Base-by-base conservation (phyloP, 2,329 filamentous ascomycete genomes). In the Xenoacremonium recifei region DNA sequence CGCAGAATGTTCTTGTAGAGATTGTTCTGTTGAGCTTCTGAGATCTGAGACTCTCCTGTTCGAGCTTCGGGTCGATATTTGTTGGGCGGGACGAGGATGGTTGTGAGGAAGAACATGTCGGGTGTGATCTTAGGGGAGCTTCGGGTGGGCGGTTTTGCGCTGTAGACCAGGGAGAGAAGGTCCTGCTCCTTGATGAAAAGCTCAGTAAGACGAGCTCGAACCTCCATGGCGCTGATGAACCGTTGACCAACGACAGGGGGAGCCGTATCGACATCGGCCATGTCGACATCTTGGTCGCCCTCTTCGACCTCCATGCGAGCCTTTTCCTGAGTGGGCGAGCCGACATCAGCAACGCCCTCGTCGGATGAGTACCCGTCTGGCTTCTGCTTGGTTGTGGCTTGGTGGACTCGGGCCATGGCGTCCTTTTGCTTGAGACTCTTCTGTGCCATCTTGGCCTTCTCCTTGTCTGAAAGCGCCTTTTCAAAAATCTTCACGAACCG, bases 51-150 rank as follows among this genome's bases (percentile, higher is more conserved):
- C 25, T 85, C 80, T 33, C 89, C 89, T 21, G 88, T 91, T 45
- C 82, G 79, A 9, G 90, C 89, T 62, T 95, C 89, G 11, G 93
- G 91, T 30, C 93, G 84, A 64, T 86, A 99, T 55, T 84, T 86
- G 63, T 96, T 99, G 3, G 93, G 93, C 2, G 95, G 90, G 1
- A 99, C 89, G 12, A 97, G 73, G 39, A 99, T 72, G 25, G 83
- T 85, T 42, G 87, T 84, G 42, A 97, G 75, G 68, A 99, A 99
- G 69, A 99, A 97, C 84, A 97, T 96, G 53, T 96, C 87, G 2
- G 89, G 80, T 3, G 73, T 82, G n/a, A 89, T 72, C 15, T 70
- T 70, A 6, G 68, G 67, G 27, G 73, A 68, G 42, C 76, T 79
- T 60, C 80, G 83, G 4, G 76, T 71, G 7, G 65, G 63, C 4